Evolutionary conservation across 2,329 filamentous ascomycete genomes (phyloP), one percentile per base, ranked within the genome.

Genomic region (Aspergillus sp.): DNA sequence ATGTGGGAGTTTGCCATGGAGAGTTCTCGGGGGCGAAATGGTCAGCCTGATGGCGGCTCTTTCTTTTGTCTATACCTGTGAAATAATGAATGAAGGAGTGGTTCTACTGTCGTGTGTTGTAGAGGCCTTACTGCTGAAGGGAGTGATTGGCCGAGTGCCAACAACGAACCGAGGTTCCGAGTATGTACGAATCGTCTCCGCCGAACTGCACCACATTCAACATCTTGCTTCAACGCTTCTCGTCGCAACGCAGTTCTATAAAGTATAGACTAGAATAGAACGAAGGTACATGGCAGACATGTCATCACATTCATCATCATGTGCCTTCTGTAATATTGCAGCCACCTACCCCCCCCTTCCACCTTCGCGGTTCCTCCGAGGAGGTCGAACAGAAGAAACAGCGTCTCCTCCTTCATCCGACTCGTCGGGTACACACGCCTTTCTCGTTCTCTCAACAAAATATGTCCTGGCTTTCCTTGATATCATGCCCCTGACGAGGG

Each of bases 401-500:
- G 25, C 47, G 21, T 21, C 71, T 58, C 48, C 76, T n/a, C 34
- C 54, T 32, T 31, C 47, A n/a, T 48, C 58, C 4, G 53, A 47
- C 9, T 29, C 63, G n/a, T 32, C 52, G 21, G 41, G 57, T 2
- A 50, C 56, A 47, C 59, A 62, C 17, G 65, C 72, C 1, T 66
- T 82, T 63, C 67, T 97, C 25, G 82, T 97, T 29, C 82, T 97
- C 53, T 89, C 89, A 2, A 94, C 89, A 1, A 85, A 85, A 1
- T 71, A 85, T 56, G 84, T 94, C 23, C 76, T 97, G 57, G 91
- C 91, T 40, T 97, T 97, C 73, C 81, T 97, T 62, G 93, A 97
- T 74, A 96, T 97, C 65, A 83, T 95, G 77, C 94, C 94, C 1
- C 83, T 97, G 47, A 88, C 89, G 0, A 79, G 79, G 0, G 92